Evolutionary conservation across 1,139 yeast genomes (phyloP).

Genomic region (Kodamaea ohmeri): DNA sequence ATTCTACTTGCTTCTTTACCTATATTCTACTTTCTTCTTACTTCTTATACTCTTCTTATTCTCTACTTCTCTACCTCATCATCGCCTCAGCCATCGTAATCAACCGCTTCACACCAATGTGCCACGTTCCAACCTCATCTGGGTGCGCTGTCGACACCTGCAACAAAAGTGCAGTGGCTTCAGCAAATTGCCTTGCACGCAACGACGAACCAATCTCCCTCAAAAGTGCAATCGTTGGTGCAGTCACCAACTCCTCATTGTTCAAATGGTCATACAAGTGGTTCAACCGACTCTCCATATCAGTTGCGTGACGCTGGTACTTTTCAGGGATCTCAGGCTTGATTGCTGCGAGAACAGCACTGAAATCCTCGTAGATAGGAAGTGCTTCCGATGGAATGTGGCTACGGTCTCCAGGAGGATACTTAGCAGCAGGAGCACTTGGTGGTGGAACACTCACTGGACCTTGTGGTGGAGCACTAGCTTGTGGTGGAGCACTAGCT

Average conservation of each 20-base stretch:
- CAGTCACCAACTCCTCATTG: slow-evolving; percentile 63
- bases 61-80: slow-evolving; percentile 11
- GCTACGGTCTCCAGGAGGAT: slow-evolving; percentile 68
- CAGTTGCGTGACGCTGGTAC: slow-evolving; percentile 69
- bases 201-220: slow-evolving; percentile 51
- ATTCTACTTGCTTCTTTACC: no score
- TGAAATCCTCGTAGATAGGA: slow-evolving; percentile 60
- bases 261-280: slow-evolving; percentile 79
- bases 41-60: not conserved
- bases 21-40: no score
- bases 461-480: slow-evolving; percentile 13
- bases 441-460: slow-evolving; percentile 14
- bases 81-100: slow-evolving; percentile 70
- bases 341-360: slow-evolving; percentile 54
- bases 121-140: slow-evolving; percentile 88
- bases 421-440: slow-evolving; percentile 27
- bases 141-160: slow-evolving; percentile 65
- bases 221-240: slow-evolving; percentile 55
- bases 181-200: slow-evolving; percentile 50
- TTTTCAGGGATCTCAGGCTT: slow-evolving; percentile 76
- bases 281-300: slow-evolving; percentile 78
- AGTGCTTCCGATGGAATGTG: slow-evolving; percentile 60
- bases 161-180: slow-evolving; percentile 56
- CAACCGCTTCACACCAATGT: slow-evolving; percentile 85
- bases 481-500: slow-evolving; percentile 19